A percentile compares a stretch with the other conserved stretches of the same genome.
Conservation (phyloP, 331 rosid species). For the Malus hybrid region DNA sequence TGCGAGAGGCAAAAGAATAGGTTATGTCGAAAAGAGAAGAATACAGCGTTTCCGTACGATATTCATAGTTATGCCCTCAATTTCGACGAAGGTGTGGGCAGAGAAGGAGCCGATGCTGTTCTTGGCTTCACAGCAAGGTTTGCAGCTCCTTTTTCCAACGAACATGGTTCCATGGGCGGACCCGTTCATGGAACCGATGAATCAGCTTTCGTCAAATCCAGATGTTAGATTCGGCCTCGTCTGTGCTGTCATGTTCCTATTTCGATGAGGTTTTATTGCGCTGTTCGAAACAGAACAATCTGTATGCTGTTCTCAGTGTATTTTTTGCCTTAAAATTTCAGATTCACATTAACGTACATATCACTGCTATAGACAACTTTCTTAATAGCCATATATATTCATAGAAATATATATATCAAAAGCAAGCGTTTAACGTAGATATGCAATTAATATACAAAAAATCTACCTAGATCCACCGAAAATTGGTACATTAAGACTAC, state of each 20-base stretch:
- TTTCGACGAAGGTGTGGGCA: slow-evolving; percentile 37
- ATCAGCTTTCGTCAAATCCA: not conserved
- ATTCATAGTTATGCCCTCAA: slow-evolving; percentile 66
- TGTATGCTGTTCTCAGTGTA: not conserved
- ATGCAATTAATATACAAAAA: not conserved
- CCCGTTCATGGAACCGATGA: not conserved
- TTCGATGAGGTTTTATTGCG: not conserved
- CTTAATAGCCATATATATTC: not conserved
- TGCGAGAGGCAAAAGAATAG: not conserved
- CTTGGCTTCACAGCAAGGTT: slow-evolving; percentile 38
- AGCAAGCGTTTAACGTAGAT: not conserved
- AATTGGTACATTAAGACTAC: slow-evolving; percentile 3
- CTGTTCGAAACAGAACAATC: not conserved
- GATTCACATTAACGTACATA: not conserved
- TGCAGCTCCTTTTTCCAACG: slow-evolving; percentile 31
- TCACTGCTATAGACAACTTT: not conserved
- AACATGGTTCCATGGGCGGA: not conserved
- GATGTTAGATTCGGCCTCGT: not conserved
- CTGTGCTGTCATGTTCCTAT: too few species aligned
- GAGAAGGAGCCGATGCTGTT: slow-evolving; percentile 16
- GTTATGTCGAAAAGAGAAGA: slow-evolving; percentile 32
- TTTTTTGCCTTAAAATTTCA: not conserved
- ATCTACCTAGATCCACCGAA: not conserved
- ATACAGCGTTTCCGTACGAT: slow-evolving; percentile 38
- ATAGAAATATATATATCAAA: not conserved